Evolutionary conservation across 352 stramenopile species (phyloP), one percentile per base, ranked within the genome.

Genomic region (Globisporangium spinosum): DNA sequence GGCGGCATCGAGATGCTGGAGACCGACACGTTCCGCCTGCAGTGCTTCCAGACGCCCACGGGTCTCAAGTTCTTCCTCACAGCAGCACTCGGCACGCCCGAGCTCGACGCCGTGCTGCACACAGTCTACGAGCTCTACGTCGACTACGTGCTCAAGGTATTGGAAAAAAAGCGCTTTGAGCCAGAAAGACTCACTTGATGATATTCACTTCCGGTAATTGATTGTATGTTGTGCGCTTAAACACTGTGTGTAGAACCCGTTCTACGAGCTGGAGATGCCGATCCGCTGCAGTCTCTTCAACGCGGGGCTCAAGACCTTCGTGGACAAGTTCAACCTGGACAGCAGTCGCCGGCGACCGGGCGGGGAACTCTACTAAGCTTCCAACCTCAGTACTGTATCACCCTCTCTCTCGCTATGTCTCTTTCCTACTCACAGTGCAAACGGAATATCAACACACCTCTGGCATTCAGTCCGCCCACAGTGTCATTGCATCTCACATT

Each of bases 261-360:
- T 98, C 70, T 98, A 98, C 72, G 93, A 98, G 74, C 80, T 98
- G 32, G 94, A 98, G 72, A 98, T 98, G 91, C 93, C 94, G 12
- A 98, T 98, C 70, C 91, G 93, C 47, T 98, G 94, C 78, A 92
- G 91, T 45, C 80, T 98, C 40, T 98, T 98, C 75, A 94, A 97
- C 65, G 67, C 78, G 20, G 80, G 91, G 62, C 83, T 98, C 67
- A 93, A 97, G 69, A 78, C 69, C 2, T 93, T 95, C 38, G 88
- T 98, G 25, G 89, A 97, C 70, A 93, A 88, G 67, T 91, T 94
- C 69, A 95, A 95, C 67, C 27, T 77, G 10, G 83, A 91, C 51
- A 89, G 80, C 63, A 73, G 69, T 34, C 74, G 80, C 1, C 84
- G 84, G 62, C 84, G 84, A 64, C 84, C 84, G 23, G 70, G 69